Base-by-base conservation (phyloP, 2,329 filamentous ascomycete species). In the Penicillium sp. region DNA sequence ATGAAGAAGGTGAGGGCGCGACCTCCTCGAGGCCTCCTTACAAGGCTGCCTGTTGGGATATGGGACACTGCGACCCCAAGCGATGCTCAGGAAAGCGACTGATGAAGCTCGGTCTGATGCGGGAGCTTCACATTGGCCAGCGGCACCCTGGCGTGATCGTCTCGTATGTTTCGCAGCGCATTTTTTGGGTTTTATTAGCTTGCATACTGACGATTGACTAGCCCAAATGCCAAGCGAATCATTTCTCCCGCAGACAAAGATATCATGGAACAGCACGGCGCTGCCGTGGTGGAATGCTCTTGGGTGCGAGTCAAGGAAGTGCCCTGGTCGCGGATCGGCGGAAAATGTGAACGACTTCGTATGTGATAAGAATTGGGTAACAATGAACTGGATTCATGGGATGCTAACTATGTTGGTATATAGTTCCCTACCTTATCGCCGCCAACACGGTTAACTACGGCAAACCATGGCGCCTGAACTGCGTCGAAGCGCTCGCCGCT, bases 361-460 rank as follows among this genome's bases (percentile, higher is more conserved):
- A 75, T 53, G 77, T 69, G 48, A 15, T 33, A 39, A 13, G 23
- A 17, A 8, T 38, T n/a, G 55, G 23, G 50, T 45, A 45, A 29
- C 33, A 39, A n/a, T 51, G 17, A 12, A 17, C 17, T 17, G 15
- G 12, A 44, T 19, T 7, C 8, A 19, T 36, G 4, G 23, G 25
- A 29, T 49, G 36, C 61, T 54, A 58, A 52, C 21, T 43, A 7
- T 10, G 2, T 6, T 15, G 47, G 2, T 53, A 2, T 21, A 33
- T 53, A 78, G 79, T 99, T 56, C 94, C 94, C 0, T 99, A 99
- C 74, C 86, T 99, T 8, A 93, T 99, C 49, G 94, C 94, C 6
- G 94, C 94, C 48, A 99, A 99, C 74, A 89, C 90, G 1, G 94
- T 97, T 70, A 99, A 99, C 78, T 99, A 99, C 77, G 94, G 94